phyloP scores from a whole-genome alignment of 2,329 filamentous ascomycete genomes.

The Xylariaceae sp. region DNA sequence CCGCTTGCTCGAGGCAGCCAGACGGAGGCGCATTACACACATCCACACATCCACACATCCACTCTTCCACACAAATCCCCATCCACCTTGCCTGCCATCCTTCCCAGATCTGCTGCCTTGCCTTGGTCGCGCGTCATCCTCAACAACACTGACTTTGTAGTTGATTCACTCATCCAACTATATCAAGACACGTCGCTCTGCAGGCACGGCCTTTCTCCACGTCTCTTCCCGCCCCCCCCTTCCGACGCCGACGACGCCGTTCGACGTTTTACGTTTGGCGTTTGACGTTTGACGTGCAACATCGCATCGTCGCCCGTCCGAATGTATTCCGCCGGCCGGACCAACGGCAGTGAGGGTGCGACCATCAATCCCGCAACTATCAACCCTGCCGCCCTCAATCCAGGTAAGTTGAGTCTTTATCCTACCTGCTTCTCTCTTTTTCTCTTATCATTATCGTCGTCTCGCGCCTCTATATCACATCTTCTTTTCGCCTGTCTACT shows the following conservation, averaged over 20 bases:
- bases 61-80: constrained; percentile 3
- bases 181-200: constrained; percentile 59
- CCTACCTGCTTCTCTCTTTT: constrained; percentile 21
- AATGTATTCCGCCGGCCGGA: constrained; percentile 56
- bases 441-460: constrained; percentile 6
- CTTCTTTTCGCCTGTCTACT: neutral
- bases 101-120: constrained; percentile 33
- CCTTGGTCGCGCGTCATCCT: constrained; percentile 36
- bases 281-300: constrained; percentile 33
- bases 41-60: neutral
- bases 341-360: constrained; percentile 75
- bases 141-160: constrained; percentile 23
- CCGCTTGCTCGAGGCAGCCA: constrained; percentile 10
- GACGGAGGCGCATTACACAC: constrained; percentile 17
- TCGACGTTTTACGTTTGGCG: constrained; percentile 27
- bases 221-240: constrained; percentile 28
- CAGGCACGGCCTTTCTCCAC: constrained; percentile 41
- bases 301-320: constrained; percentile 43
- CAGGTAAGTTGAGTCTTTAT: constrained; percentile 55
- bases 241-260: constrained; percentile 21
- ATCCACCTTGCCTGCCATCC: constrained; percentile 25
- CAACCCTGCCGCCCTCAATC: constrained; percentile 53
- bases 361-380: constrained; percentile 89
- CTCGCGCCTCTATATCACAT: neutral
- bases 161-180: constrained; percentile 45